Percentiles rank a stretch among this genome's conserved stretches.
These are phyloP conservation scores for Saccharomycopsis babjevae DNA, from an alignment of 805 yeast species.

Conservation along the genomic window DNA sequence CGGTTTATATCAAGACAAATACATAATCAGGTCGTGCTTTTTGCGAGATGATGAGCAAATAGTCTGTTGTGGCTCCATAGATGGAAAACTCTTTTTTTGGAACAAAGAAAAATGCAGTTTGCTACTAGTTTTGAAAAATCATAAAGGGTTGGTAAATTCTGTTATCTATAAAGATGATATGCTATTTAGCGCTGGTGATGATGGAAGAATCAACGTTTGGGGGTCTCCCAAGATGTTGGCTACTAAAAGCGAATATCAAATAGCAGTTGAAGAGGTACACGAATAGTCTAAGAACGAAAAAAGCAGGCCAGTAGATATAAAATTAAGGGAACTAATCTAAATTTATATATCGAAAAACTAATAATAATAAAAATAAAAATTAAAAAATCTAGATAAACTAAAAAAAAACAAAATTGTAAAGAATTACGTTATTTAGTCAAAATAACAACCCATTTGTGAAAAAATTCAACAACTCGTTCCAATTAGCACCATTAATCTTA, in stretches of 20 bases:
- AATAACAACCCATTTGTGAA: neutral
- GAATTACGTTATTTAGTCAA: neutral
- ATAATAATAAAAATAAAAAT: neutral
- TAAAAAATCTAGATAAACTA: neutral
- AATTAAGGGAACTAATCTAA: no score
- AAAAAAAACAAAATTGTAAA: neutral
- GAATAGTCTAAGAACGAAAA: no score
- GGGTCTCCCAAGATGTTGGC: constrained; percentile 23
- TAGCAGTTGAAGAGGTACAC: neutral
- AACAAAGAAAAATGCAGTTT: constrained; percentile 61
- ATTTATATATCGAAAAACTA: no score
- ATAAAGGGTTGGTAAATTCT: constrained; percentile 57
- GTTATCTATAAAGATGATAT: constrained; percentile 64
- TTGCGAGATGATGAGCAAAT: constrained; percentile 45
- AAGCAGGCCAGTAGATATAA: no score
- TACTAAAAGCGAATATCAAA: neutral
- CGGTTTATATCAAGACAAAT: constrained; percentile 65
- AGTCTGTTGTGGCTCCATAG: constrained; percentile 76
- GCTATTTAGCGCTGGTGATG: constrained; percentile 86
- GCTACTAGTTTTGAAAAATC: constrained; percentile 52
- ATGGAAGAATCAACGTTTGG: constrained; percentile 61
- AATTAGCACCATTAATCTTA: neutral
- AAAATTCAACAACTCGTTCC: neutral
- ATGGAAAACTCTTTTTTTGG: constrained; percentile 72
- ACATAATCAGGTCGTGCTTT: constrained; percentile 65